phyloP scores from a whole-genome alignment of 306 rosid species.

The Dryas alaskensis region DNA sequence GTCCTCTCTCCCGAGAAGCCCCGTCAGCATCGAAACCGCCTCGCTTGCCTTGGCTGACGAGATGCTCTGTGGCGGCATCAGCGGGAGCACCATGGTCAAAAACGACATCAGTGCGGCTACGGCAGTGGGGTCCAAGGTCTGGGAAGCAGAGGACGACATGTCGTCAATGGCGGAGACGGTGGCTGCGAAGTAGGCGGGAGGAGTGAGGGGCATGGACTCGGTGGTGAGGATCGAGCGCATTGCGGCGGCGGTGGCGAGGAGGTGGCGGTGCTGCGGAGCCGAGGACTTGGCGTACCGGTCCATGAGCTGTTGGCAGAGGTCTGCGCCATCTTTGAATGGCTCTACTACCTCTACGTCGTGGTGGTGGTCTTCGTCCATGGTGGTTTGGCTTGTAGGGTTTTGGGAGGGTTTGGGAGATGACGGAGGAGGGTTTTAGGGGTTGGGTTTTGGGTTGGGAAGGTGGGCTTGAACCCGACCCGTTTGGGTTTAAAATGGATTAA shows the following conservation, averaged over 20 bases:
- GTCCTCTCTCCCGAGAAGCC: constrained; percentile 43
- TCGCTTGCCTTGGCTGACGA: constrained; percentile 43
- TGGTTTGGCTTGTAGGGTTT: neutral
- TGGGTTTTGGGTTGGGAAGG: neutral
- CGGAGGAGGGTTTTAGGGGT: neutral
- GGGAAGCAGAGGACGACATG: constrained; percentile 23
- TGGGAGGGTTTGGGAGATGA: neutral
- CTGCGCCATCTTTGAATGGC: constrained; percentile 46
- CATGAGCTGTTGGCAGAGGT: constrained; percentile 83
- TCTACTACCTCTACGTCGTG: constrained; percentile 17
- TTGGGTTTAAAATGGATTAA: too few relatives aligned
- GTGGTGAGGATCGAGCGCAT: constrained; percentile 62
- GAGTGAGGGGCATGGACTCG: constrained; percentile 73
- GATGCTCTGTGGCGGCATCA: constrained; percentile 42
- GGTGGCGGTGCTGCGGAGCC: constrained; percentile 89
- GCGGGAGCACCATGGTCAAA: constrained; percentile 58
- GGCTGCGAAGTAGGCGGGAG: constrained; percentile 70
- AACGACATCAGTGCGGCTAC: constrained; percentile 65
- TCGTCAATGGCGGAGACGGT: constrained; percentile 52
- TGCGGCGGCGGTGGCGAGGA: constrained; percentile 74
- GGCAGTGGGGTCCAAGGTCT: constrained; percentile 50
- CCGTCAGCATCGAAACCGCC: constrained; percentile 45
- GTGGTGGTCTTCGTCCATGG: constrained; percentile 48
- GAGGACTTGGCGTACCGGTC: constrained; percentile 80
- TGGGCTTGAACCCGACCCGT: neutral